A percentile compares a stretch with the other conserved stretches of the same genome.
Conservation (phyloP, 306 rosid species). For the Hippophae tibetana region DNA sequence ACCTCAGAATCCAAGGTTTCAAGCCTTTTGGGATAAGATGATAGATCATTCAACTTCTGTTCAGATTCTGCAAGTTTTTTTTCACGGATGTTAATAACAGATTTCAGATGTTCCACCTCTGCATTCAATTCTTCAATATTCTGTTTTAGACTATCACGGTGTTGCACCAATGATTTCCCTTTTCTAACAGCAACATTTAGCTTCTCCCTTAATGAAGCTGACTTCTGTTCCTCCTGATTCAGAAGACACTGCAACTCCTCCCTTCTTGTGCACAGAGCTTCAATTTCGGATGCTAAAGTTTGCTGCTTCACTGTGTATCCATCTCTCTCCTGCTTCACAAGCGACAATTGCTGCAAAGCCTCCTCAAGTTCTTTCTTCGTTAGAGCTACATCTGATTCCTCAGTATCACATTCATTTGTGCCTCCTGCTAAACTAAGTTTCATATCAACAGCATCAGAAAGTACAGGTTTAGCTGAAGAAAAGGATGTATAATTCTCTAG, state of each 20-base stretch:
- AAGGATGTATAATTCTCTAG: conserved; percentile 42
- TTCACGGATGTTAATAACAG: conserved; percentile 46
- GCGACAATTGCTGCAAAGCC: conserved; percentile 46
- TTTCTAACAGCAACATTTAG: conserved; percentile 84
- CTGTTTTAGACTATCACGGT: conserved; percentile 77
- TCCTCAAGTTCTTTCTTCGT: conserved; percentile 66
- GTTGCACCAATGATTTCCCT: conserved; percentile 85
- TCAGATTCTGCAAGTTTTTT: conserved; percentile 48
- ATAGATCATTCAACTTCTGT: conserved; percentile 46
- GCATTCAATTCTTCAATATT: conserved; percentile 48
- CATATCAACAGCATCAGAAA: conserved; percentile 23
- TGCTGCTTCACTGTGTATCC: conserved; percentile 44
- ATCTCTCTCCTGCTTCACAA: conserved; percentile 60
- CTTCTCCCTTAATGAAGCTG: conserved; percentile 79
- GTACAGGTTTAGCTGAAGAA: conserved; percentile 25
- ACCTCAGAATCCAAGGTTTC: conserved; percentile 66
- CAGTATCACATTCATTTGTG: conserved; percentile 24
- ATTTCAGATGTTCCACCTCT: conserved; percentile 52
- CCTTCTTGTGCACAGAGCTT: conserved; percentile 41
- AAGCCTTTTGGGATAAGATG: conserved; percentile 45
- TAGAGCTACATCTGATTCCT: conserved; percentile 31
- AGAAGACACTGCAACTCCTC: conserved; percentile 68
- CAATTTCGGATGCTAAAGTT: conserved; percentile 49
- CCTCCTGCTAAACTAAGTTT: conserved; percentile 34
- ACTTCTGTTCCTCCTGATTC: conserved; percentile 83